phyloP scores from a whole-genome alignment of 768 basidiomycete species.

The Scleroderma bovista region DNA sequence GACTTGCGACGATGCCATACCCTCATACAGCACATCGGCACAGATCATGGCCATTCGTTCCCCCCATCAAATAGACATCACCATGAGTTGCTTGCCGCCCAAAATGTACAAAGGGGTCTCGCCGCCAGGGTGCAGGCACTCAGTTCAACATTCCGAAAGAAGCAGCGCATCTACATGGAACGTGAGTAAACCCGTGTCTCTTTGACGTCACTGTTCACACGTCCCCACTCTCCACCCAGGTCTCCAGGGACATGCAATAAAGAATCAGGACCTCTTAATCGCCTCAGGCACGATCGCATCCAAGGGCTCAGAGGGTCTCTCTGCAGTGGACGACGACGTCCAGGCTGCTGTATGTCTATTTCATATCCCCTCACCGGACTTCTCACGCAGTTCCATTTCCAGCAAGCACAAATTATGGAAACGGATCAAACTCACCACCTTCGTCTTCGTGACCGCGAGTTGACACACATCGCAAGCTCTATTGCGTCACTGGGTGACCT shows the following conservation, averaged over 20 bases:
- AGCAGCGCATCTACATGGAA: constrained; percentile 97
- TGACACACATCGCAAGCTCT: constrained; percentile 86
- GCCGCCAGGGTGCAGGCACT: constrained; percentile 96
- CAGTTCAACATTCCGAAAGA: constrained; percentile 90
- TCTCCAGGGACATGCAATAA: constrained; percentile 95
- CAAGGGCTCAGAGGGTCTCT: constrained; percentile 76
- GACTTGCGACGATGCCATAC: constrained; percentile 37
- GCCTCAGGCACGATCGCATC: constrained; percentile 84
- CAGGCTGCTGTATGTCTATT: constrained; percentile 66
- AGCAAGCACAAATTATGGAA: constrained; percentile 33
- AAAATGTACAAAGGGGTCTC: constrained; percentile 92
- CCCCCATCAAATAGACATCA: constrained; percentile 47
- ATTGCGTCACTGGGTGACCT: constrained; percentile 90
- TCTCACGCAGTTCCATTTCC: constrained; percentile 1
- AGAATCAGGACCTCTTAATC: constrained; percentile 90
- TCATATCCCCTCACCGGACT: constrained; percentile 9
- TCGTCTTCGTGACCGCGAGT: constrained; percentile 56
- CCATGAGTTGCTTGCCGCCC: constrained; percentile 62
- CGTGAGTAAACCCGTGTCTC: constrained; percentile 54
- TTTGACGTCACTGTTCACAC: constrained; percentile 11
- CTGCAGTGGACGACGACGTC: constrained; percentile 87
- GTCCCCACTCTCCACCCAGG: constrained; percentile 41
- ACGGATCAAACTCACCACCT: constrained; percentile 37
- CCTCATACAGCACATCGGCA: constrained; percentile 66
- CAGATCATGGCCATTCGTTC: constrained; percentile 54